Conservation (phyloP, 192 early-diverging fungal genomes). For the Glomus cerebriforme region DNA sequence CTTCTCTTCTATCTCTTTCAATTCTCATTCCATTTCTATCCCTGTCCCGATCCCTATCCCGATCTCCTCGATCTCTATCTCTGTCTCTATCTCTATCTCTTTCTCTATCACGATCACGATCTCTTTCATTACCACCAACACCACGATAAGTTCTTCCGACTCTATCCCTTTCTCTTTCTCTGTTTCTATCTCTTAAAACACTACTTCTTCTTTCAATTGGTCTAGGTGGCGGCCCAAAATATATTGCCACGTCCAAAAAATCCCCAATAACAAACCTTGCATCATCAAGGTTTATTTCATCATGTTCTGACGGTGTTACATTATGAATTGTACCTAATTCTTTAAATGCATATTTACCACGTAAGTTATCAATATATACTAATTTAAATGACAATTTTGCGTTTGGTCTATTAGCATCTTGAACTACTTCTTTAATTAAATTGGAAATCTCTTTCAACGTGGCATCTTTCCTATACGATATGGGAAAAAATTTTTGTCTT, state of each 20-base stretch:
- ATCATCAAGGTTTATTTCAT: slow-evolving; percentile 53
- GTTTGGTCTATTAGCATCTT: slow-evolving; percentile 42
- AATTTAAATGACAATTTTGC: slow-evolving; percentile 51
- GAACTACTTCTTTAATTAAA: slow-evolving; percentile 49
- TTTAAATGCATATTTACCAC: slow-evolving; percentile 39
- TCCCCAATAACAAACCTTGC: slow-evolving; percentile 62
- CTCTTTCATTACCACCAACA: background rate
- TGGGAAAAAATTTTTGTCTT: background rate
- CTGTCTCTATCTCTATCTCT: slow-evolving; percentile 14
- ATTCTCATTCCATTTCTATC: background rate
- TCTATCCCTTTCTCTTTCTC: slow-evolving; percentile 16
- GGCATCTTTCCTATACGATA: slow-evolving; percentile 57
- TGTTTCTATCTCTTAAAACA: slow-evolving; percentile 17
- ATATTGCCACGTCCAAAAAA: slow-evolving; percentile 56
- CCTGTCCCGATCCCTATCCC: slow-evolving; percentile 6
- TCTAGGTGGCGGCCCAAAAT: slow-evolving; percentile 26
- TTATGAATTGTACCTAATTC: slow-evolving; percentile 50
- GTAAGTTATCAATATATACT: slow-evolving; percentile 48
- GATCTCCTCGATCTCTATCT: slow-evolving; percentile 17
- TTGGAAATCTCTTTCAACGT: slow-evolving; percentile 61
- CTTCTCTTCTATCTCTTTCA: slow-evolving; percentile 17
- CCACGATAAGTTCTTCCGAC: background rate
- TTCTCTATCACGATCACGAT: slow-evolving; percentile 25
- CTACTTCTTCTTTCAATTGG: slow-evolving; percentile 13
- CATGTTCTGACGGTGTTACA: slow-evolving; percentile 36